Percentiles rank a stretch among this genome's conserved stretches.
Conservation (phyloP, 2,329 filamentous ascomycete species). For the Diplodia scrobiculata region DNA sequence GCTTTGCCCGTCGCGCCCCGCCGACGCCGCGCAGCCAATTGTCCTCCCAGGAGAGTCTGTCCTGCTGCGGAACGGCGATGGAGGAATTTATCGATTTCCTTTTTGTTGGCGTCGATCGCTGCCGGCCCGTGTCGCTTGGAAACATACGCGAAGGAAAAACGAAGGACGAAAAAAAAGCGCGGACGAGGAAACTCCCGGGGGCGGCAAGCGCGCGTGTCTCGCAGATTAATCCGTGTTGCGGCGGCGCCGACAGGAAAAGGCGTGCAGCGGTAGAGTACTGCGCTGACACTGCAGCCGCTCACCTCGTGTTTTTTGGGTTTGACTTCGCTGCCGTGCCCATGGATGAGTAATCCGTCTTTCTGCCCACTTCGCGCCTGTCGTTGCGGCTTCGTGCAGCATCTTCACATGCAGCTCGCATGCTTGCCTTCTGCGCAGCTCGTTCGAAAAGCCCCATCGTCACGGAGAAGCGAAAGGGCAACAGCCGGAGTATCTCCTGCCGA, state of each 20-base stretch:
- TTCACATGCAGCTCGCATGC: neutral
- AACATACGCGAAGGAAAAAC: neutral
- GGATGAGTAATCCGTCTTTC: neutral
- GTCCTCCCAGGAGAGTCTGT: neutral
- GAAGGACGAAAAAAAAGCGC: neutral
- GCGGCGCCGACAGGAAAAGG: neutral
- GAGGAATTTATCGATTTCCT: neutral
- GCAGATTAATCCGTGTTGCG: neutral
- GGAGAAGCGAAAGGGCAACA: neutral
- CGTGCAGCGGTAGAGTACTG: too few species aligned
- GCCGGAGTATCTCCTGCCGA: conserved; percentile 5
- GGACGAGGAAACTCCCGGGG: neutral
- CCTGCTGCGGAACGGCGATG: neutral
- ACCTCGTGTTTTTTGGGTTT: neutral
- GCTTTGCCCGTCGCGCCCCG: neutral
- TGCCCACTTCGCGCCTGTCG: neutral
- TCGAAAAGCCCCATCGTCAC: neutral
- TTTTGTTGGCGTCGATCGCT: neutral
- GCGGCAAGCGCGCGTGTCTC: neutral
- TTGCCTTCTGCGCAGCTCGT: neutral
- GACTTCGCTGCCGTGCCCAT: neutral
- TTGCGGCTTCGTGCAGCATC: neutral
- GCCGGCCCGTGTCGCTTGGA: neutral
- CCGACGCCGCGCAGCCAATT: neutral
- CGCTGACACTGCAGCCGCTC: neutral